These are phyloP conservation scores for Pleurotus ostreatus DNA, from an alignment of 768 basidiomycete genomes.

Conservation along the genomic window DNA sequence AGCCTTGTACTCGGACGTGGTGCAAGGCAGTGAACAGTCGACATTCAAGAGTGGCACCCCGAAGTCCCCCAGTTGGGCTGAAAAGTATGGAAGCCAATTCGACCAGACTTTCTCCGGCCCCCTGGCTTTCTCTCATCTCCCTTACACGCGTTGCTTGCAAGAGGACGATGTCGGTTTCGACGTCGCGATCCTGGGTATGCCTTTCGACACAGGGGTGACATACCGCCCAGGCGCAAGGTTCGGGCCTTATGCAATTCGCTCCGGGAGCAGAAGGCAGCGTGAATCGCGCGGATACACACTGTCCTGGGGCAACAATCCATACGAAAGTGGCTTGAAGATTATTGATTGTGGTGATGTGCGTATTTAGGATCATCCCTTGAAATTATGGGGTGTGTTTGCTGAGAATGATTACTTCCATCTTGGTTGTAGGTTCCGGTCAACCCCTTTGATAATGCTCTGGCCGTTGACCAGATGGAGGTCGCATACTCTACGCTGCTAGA, in stretches of 20 bases:
- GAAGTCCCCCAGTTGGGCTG: slow-evolving; percentile 47
- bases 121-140: slow-evolving; percentile 78
- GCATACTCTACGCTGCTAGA: slow-evolving; percentile 75
- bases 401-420: neutral
- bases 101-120: slow-evolving; percentile 81
- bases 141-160: slow-evolving; percentile 70
- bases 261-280: slow-evolving; percentile 69
- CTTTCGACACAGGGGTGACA: slow-evolving; percentile 70
- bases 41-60: neutral
- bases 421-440: slow-evolving; percentile 60
- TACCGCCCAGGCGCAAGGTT: slow-evolving; percentile 72
- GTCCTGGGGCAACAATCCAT: slow-evolving; percentile 71
- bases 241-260: slow-evolving; percentile 82
- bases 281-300: slow-evolving; percentile 57
- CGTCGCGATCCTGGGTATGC: slow-evolving; percentile 78
- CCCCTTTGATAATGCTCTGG: slow-evolving; percentile 80
- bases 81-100: slow-evolving; percentile 71
- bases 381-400: neutral
- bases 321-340: slow-evolving; percentile 49
- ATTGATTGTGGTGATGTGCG: slow-evolving; percentile 84
- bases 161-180: slow-evolving; percentile 53
- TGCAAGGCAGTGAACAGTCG: neutral
- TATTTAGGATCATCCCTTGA: neutral
- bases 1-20: neutral
- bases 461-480: slow-evolving; percentile 83